A percentile compares a stretch with the other conserved stretches of the same genome.
Conservation (phyloP, 352 stramenopile species). For the Pythium aquatile region DNA sequence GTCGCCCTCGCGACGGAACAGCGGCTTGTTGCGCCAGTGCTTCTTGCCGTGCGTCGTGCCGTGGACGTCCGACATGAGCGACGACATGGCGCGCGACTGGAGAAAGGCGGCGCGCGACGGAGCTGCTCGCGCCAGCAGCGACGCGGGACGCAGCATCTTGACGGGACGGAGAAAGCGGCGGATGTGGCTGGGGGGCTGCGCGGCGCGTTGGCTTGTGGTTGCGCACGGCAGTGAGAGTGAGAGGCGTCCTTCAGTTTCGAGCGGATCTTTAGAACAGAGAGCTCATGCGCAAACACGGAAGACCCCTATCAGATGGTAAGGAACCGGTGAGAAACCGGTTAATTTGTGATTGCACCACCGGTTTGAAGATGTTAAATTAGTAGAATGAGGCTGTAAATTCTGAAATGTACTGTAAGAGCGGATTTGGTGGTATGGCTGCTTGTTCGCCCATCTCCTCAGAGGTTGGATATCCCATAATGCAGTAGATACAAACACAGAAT, state of each 20-base stretch:
- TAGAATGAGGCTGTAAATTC: background rate
- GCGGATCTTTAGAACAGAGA: conserved; percentile 9
- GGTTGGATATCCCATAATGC: background rate
- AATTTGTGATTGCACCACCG: background rate
- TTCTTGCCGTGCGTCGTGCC: conserved; percentile 88
- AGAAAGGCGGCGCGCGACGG: background rate
- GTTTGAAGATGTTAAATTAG: background rate
- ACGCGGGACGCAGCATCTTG: conserved; percentile 5
- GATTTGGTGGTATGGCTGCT: background rate
- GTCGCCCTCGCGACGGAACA: conserved; percentile 95
- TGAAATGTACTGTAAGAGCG: background rate
- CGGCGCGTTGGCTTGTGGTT: background rate
- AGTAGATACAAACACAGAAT: background rate
- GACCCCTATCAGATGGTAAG: background rate
- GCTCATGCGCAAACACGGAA: conserved; percentile 11
- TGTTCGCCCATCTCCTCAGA: background rate
- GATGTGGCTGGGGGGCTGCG: background rate
- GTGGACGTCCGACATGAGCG: conserved; percentile 88
- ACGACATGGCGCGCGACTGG: conserved; percentile 27
- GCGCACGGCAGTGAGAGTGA: background rate
- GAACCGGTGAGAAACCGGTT: background rate
- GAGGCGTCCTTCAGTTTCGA: conserved; percentile 3
- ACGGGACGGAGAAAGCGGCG: background rate
- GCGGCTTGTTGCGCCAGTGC: conserved; percentile 95
- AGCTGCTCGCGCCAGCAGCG: background rate